Base-by-base conservation (phyloP, 345 rosid genomes). In the Theobroma cacao region DNA sequence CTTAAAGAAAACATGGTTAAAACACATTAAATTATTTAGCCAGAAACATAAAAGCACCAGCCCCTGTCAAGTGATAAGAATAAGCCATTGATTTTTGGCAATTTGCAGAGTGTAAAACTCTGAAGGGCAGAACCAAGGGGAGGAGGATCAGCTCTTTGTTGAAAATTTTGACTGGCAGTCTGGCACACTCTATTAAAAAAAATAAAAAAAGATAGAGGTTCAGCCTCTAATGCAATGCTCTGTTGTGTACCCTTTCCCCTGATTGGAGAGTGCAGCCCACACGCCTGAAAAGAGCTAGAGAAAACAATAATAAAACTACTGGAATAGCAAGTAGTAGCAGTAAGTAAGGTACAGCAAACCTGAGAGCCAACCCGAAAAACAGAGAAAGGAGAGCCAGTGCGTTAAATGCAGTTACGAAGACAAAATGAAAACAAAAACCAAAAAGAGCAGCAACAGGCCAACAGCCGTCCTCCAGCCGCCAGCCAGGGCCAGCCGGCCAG, bases 251-350 rank as follows among this genome's bases (percentile, higher is more conserved):
- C 56, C 7, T 1, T n/a, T 11, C 8, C 10, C 1, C 59, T 55
- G 60, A 55, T 47, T 45, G 74, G 74, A 69, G 74, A 47, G 40
- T 28, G 74, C 24, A 43, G 15, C 58, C 38, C 52, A 69, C 74
- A 38, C 58, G 24, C 24, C 40, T 10, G 6, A 28, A 66, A 65
- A 65, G 38, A 4, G 17, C 31, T 12, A 24, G 11, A 24, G 0
- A 12, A 66, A 40, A 22, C n/a, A n/a, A n/a, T n/a, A 24, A 68
- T 17, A 14, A 0, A 3, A 45, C 2, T 31, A 47, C 17, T 6
- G n/a, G n/a, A n/a, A 15, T 68, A 5, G 47, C 34, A 43, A 3
- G n/a, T 50, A 43, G 59, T 14, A 40, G 55, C 14, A 68, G 53
- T 68, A 43, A 22, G 22, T 66, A 2, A 66, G 24, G 52, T 41